A percentile compares a stretch with the other conserved stretches of the same genome.
Conservation (phyloP, 345 rosid species). For the Gynandropsis gynandra region DNA sequence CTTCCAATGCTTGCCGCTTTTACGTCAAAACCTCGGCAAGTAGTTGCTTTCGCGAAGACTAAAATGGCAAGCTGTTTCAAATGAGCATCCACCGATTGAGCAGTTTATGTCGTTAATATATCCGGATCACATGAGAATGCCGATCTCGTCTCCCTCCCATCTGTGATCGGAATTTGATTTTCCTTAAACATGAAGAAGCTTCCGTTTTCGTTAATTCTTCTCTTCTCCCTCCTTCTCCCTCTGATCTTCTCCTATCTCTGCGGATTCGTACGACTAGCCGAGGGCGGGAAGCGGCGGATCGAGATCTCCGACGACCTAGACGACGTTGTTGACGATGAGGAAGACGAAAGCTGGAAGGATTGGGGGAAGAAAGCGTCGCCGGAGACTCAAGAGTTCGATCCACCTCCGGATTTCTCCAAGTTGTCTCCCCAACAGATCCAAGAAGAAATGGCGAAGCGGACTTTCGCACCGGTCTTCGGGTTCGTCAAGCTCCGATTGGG, state of each 20-base stretch:
- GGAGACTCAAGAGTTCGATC: slow-evolving; percentile 36
- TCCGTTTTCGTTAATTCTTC: slow-evolving; percentile 7
- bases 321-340: slow-evolving; percentile 80
- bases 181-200: slow-evolving; percentile 10
- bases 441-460: slow-evolving; percentile 56
- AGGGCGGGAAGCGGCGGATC: slow-evolving; percentile 50
- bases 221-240: slow-evolving; percentile 20
- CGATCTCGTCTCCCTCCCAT: too few relatives aligned
- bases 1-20: too few relatives aligned
- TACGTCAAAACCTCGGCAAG: too few relatives aligned
- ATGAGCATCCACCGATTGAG: neutral
- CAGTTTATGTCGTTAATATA: neutral
- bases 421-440: slow-evolving; percentile 57
- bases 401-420: slow-evolving; percentile 60
- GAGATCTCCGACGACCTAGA: slow-evolving; percentile 83
- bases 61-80: slow-evolving; percentile 27
- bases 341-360: slow-evolving; percentile 85
- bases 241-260: slow-evolving; percentile 13
- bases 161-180: too few relatives aligned
- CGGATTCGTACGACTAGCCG: slow-evolving; percentile 28
- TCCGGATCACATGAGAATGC: too few relatives aligned
- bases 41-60: too few relatives aligned
- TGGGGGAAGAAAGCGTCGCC: slow-evolving; percentile 58
- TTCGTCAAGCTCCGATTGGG: slow-evolving; percentile 87
- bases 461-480: slow-evolving; percentile 58